phyloP scores from a whole-genome alignment of 2,329 filamentous ascomycete species.

The Phialophora tarda region DNA sequence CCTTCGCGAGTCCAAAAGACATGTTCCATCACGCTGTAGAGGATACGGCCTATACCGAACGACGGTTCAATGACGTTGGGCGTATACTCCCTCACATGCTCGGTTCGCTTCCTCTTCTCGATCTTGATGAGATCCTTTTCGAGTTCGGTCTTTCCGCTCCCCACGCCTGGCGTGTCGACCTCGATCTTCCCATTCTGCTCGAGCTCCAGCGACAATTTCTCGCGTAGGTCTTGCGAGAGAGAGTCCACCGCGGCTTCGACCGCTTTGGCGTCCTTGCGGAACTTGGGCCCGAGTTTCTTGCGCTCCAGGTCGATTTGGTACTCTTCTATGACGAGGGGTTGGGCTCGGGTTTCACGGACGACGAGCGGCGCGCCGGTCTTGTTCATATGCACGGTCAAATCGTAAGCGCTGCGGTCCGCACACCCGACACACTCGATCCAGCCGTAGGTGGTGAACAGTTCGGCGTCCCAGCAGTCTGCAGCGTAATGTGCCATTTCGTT shows the following conservation, averaged over 20 bases:
- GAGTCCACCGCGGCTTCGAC: conserved; percentile 79
- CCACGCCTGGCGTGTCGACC: conserved; percentile 72
- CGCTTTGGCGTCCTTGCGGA: conserved; percentile 91
- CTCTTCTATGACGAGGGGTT: conserved; percentile 80
- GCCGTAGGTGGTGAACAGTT: conserved; percentile 86
- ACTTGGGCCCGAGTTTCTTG: conserved; percentile 93
- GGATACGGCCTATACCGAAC: conserved; percentile 92
- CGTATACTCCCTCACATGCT: conserved; percentile 87
- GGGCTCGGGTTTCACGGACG: conserved; percentile 79
- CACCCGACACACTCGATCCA: conserved; percentile 99
- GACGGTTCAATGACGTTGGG: conserved; percentile 97
- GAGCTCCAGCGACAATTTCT: conserved; percentile 77
- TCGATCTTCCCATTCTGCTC: conserved; percentile 74
- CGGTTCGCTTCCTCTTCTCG: conserved; percentile 79
- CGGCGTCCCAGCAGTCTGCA: conserved; percentile 96
- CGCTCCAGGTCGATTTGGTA: conserved; percentile 88
- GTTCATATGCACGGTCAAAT: conserved; percentile 88
- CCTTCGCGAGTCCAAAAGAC: conserved; percentile 88
- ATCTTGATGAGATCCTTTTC: conserved; percentile 80
- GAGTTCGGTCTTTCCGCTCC: conserved; percentile 77
- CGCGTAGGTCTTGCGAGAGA: conserved; percentile 78
- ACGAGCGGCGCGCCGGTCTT: conserved; percentile 86
- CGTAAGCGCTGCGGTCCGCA: conserved; percentile 93
- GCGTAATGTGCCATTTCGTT: conserved; percentile 94
- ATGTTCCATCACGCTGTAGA: conserved; percentile 93